These are phyloP conservation scores for Umbelopsis sp. DNA, from an alignment of 371 early-diverging fungal species.

Conservation along the genomic window DNA sequence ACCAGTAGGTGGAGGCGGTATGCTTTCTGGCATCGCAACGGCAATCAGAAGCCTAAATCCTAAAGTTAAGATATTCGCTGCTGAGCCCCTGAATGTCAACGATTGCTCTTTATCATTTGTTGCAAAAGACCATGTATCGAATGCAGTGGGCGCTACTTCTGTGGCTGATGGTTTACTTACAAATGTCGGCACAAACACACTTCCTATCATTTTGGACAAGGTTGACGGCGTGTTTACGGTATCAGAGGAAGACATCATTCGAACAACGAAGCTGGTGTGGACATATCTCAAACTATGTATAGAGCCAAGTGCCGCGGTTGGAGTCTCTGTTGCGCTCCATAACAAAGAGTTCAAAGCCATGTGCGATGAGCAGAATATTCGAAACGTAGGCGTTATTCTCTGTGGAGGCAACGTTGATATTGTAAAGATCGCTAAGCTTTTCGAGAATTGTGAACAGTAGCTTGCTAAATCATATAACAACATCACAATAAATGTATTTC, in stretches of 20 bases:
- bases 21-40: constrained; percentile 58
- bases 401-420: constrained; percentile 16
- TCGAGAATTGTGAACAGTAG: constrained; percentile 22
- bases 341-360: constrained; percentile 38
- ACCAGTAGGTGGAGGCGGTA: constrained; percentile 63
- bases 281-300: constrained; percentile 55
- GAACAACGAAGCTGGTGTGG: constrained; percentile 55
- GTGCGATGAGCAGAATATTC: background rate
- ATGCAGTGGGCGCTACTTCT: constrained; percentile 26
- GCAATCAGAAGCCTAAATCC: constrained; percentile 48
- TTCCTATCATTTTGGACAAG: constrained; percentile 39
- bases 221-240: constrained; percentile 61
- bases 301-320: constrained; percentile 60
- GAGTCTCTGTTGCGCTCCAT: constrained; percentile 50
- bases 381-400: constrained; percentile 10
- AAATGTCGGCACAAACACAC: constrained; percentile 49
- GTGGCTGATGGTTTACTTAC: constrained; percentile 50
- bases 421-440: constrained; percentile 22
- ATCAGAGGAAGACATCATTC: constrained; percentile 53
- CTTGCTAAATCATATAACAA: too few species aligned
- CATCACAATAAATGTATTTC: too few species aligned
- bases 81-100: constrained; percentile 51
- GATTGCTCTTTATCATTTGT: constrained; percentile 40
- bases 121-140: background rate
- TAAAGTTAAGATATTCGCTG: constrained; percentile 47